A percentile compares a stretch with the other conserved stretches of the same genome.
phyloP scores from a whole-genome alignment of 371 early-diverging fungal genomes.

The Sanchytrium tribonematis region DNA sequence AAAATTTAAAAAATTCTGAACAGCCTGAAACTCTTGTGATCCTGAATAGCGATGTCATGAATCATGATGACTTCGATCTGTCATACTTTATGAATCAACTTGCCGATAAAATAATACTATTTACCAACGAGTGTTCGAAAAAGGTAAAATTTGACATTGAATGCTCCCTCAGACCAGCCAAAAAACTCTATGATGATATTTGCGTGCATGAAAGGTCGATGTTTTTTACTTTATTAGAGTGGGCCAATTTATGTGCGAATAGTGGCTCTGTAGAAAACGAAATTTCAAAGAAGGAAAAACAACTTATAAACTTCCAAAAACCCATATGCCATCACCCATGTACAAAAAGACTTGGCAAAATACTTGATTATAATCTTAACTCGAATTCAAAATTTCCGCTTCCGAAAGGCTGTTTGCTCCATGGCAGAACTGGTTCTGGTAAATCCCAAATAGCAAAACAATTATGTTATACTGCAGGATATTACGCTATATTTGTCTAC shows the following conservation, averaged over 20 bases:
- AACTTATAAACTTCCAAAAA: background rate
- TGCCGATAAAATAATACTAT: background rate
- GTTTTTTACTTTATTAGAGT: background rate
- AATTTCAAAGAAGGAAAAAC: background rate
- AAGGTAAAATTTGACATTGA: background rate
- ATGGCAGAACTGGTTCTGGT: background rate
- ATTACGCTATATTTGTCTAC: background rate
- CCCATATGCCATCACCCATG: background rate
- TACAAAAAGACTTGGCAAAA: background rate
- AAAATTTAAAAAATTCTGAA: background rate
- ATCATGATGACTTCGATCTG: background rate
- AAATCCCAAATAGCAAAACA: background rate
- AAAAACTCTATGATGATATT: background rate
- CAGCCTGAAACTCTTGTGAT: background rate
- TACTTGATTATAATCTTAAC: background rate
- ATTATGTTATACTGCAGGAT: background rate
- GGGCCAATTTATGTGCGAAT: background rate
- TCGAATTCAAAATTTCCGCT: background rate
- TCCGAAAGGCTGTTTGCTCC: background rate
- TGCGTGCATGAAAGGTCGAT: background rate
- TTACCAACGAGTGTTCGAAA: background rate
- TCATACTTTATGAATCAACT: background rate
- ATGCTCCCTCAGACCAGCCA: background rate
- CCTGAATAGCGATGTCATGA: background rate
- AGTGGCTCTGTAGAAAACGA: background rate